Evolutionary conservation across 192 early-diverging fungal genomes (phyloP), one percentile per base, ranked within the genome.

Genomic region (Neocallimastix lanati): DNA sequence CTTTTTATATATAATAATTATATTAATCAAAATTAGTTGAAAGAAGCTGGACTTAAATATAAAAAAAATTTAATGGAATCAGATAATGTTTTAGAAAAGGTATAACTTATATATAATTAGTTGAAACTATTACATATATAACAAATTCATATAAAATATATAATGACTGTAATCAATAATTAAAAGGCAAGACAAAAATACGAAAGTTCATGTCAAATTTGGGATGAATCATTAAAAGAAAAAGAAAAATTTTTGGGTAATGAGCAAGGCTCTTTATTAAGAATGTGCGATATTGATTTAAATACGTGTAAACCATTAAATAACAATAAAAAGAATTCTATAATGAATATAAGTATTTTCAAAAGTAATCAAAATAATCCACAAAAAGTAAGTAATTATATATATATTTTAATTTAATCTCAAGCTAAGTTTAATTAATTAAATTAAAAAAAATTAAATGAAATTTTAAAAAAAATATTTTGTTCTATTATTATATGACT

Each of bases 51-150:
- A 38, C 83, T 86, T 80, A 88, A 89, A 77, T 91, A 95, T 50
- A 90, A 92, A 79, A 93, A 91, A 82, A 85, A 86, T 28, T 89
- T 96, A 27, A 88, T 89, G 38, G 95, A 96, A 14, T 88, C 93
- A 21, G 95, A 97, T 80, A 81, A 81, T 35, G 82, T 86, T 76
- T 84, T 98, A 77, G 96, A 98, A 78, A 96, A 96, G 89, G 91
- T 94, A 83, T 28, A 29, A 7, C 28, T 33, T 1, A 6, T 33
- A 33, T 33, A 33, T 6, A 33, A 33, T 33, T 33, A 33, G 11
- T n/a, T n/a, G n/a, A n/a, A n/a, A n/a, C n/a, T 33, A 33, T 33
- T 33, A 33, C 3, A 33, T 33, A 33, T 33, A 33, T 33, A n/a
- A n/a, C n/a, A 33, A 33, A 33, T 33, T 33, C 11, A 33, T 33